Base-by-base conservation (phyloP, 2,329 filamentous ascomycete genomes). In the Alternaria dauci region DNA sequence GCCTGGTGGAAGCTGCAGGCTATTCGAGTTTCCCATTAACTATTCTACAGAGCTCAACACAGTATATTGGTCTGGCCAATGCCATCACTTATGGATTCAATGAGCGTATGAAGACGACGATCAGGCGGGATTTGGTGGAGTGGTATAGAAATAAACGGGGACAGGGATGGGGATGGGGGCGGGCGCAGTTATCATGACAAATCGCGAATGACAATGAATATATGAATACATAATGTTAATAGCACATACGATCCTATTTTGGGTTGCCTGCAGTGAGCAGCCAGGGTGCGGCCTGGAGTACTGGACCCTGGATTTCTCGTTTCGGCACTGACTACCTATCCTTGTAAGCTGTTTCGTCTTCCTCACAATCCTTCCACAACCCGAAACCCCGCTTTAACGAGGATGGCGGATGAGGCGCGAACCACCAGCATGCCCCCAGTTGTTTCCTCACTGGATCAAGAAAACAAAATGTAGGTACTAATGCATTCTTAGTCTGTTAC, bases 61-160 rank as follows among this genome's bases (percentile, higher is more conserved):
- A 72, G 11, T 72, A 59, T 5, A 66, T 71, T 18, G 70, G 70
- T 1, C 20, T 70, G 1, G 68, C 68, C 0, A 72, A 72, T 20
- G 68, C 70, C 1, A 16, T 52, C 0, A 67, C 67, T 5, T 72
- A 72, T 38, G 34, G 65, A 6, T 70, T 62, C 7, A 70, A 68
- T 7, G 69, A 72, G 54, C 67, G 68, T 52, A 14, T 59, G 1
- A 48, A 34, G 18, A 59, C 34, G 36, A 38, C 34, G 1, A 14
- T 59, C 1, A 18, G 28, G 7, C 25, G 25, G 16, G 57, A 55
- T 8, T 32, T 59, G 1, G 36, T 36, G 7, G 50, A 48, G 32
- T 26, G 38, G 30, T 55, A 41, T 12, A 41, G 39, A 11, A 23
- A 20, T 7, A 5, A 18, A 26, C 14, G 47, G 18, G 32, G 25